Evolutionary conservation across 2,329 filamentous ascomycete species (phyloP).

Genomic region (Diaporthe capsici): DNA sequence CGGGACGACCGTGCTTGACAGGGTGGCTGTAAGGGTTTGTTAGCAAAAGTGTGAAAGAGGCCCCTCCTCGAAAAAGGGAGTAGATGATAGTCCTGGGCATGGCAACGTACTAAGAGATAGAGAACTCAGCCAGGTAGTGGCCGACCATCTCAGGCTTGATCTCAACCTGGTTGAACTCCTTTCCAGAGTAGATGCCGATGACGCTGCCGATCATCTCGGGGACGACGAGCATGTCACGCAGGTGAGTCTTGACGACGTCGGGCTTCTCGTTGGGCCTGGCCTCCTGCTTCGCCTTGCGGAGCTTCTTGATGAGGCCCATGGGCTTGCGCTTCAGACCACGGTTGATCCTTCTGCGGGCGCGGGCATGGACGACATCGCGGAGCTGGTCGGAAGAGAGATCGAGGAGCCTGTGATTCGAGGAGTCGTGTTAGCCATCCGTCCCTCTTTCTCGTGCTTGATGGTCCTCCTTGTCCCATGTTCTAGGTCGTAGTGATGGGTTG

Average conservation of each 20-base stretch:
- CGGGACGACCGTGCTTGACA: constrained; percentile 99
- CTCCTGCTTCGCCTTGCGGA: constrained; percentile 99
- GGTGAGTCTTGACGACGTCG: constrained; percentile 98
- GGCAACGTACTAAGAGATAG: constrained; percentile 96
- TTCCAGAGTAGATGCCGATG: constrained; percentile 99
- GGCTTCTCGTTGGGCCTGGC: constrained; percentile 99
- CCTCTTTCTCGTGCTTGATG: neutral
- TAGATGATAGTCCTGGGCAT: neutral
- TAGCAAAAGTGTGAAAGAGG: constrained; percentile 54
- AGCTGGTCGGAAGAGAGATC: constrained; percentile 99
- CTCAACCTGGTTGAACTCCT: constrained; percentile 99
- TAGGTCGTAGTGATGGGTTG: constrained; percentile 1
- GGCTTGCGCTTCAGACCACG: constrained; percentile 99
- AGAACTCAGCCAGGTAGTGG: constrained; percentile 99
- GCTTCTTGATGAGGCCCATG: constrained; percentile 99
- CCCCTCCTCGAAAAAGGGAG: too few relatives aligned
- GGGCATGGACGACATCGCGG: constrained; percentile 99
- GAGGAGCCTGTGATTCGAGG: constrained; percentile 79
- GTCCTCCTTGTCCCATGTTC: neutral
- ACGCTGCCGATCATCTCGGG: constrained; percentile 99
- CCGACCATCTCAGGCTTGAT: constrained; percentile 99
- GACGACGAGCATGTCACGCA: constrained; percentile 99
- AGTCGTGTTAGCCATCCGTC: constrained; percentile 33
- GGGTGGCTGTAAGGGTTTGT: constrained; percentile 82
- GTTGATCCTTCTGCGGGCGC: constrained; percentile 99